Conservation (phyloP, 2,329 filamentous ascomycete species). For the Sporothrix schenckii region DNA sequence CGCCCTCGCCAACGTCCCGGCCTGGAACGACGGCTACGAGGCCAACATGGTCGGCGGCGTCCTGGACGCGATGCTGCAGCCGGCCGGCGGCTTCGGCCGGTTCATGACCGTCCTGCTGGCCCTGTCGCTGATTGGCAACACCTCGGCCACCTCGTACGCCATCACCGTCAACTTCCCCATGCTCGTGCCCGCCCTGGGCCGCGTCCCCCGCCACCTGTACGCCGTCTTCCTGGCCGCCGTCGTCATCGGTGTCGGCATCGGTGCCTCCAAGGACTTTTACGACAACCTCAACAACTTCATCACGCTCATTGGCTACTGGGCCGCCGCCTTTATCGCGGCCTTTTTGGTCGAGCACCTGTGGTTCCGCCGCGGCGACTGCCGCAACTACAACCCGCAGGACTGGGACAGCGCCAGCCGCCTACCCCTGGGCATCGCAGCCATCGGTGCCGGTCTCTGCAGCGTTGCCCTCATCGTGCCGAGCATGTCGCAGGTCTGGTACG, state of each 20-base stretch:
- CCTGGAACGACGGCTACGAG: slow-evolving; percentile 58
- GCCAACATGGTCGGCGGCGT: slow-evolving; percentile 60
- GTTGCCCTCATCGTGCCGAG: slow-evolving; percentile 45
- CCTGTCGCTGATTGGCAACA: slow-evolving; percentile 61
- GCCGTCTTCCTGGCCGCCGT: slow-evolving; percentile 47
- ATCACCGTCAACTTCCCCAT: slow-evolving; percentile 64
- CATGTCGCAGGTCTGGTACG: slow-evolving; percentile 51
- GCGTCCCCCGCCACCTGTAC: slow-evolving; percentile 49
- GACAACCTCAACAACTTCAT: slow-evolving; percentile 51
- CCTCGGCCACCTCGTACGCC: slow-evolving; percentile 63
- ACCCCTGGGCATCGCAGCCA: slow-evolving; percentile 40
- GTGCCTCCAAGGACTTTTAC: slow-evolving; percentile 47
- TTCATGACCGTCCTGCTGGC: slow-evolving; percentile 63
- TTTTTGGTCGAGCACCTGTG: slow-evolving; percentile 43
- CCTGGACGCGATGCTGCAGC: slow-evolving; percentile 61
- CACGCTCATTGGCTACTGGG: slow-evolving; percentile 52
- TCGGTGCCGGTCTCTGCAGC: slow-evolving; percentile 35
- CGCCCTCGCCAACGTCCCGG: slow-evolving; percentile 56
- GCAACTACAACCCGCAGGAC: slow-evolving; percentile 35
- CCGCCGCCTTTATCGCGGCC: slow-evolving; percentile 48
- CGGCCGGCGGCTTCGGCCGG: slow-evolving; percentile 62
- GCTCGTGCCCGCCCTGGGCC: slow-evolving; percentile 45
- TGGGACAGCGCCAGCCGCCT: slow-evolving; percentile 39
- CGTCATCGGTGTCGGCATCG: slow-evolving; percentile 48
- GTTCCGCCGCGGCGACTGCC: slow-evolving; percentile 37